Evolutionary conservation across 106 monocot species (phyloP).

Genomic region (Dendrobium officinale): DNA sequence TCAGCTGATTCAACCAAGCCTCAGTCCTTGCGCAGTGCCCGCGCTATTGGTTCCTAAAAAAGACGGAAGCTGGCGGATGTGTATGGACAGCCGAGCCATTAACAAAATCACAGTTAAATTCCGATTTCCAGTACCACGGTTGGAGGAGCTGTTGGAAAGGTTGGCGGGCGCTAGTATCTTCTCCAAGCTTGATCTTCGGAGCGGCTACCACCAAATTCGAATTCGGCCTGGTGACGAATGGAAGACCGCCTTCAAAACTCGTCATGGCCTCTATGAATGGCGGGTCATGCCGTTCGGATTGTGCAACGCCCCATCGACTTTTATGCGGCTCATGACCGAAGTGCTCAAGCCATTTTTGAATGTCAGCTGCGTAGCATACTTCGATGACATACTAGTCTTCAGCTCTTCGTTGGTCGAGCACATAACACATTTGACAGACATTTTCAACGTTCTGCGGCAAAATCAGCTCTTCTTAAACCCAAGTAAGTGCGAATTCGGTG

Average conservation of each 20-base stretch:
- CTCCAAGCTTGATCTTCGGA: too few species aligned
- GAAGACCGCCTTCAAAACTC: neutral
- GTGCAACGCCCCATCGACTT: neutral
- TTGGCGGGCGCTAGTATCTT: too few species aligned
- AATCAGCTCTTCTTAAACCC: too few species aligned
- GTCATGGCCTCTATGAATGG: neutral
- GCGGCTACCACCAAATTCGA: neutral
- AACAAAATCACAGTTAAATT: neutral
- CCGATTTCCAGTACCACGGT: neutral
- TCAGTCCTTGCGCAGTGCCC: too few species aligned
- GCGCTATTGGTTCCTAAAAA: too few species aligned
- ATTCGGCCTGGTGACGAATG: neutral
- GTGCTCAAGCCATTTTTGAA: neutral
- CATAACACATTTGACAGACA: too few species aligned
- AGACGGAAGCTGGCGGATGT: neutral
- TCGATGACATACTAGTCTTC: neutral
- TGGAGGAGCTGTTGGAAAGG: neutral
- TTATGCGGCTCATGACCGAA: too few species aligned
- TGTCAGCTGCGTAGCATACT: neutral
- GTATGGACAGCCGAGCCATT: neutral
- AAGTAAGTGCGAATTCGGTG: too few species aligned
- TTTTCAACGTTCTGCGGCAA: too few species aligned
- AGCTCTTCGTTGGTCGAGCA: too few species aligned
- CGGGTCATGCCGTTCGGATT: neutral
- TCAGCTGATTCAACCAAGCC: too few species aligned